Percentiles rank a stretch among this genome's conserved stretches.
phyloP scores from a whole-genome alignment of 139 green algal genomes.

The Chlorella sp. region DNA sequence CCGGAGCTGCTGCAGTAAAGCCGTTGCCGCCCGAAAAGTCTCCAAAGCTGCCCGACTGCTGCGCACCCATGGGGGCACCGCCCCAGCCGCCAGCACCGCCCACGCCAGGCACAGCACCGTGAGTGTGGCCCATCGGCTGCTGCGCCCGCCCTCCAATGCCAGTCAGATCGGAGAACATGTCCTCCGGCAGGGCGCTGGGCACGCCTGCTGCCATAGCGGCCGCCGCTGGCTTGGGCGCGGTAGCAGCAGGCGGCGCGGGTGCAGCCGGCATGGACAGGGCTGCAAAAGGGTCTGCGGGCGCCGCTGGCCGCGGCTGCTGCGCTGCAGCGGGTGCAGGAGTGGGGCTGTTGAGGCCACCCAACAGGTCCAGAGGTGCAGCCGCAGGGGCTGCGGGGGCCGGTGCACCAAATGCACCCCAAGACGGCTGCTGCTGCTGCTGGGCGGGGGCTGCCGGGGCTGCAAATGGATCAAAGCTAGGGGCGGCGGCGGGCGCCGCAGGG shows the following conservation, averaged over 20 bases:
- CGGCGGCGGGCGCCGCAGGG: not conserved
- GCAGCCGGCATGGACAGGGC: not conserved
- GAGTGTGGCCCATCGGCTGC: constrained; percentile 8
- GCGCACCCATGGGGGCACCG: not conserved
- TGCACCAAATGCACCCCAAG: constrained; percentile 25
- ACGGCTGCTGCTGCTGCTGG: constrained; percentile 1
- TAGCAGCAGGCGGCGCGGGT: not conserved
- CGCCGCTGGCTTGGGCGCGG: constrained; percentile 18
- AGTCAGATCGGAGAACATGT: constrained; percentile 55
- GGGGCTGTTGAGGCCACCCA: constrained; percentile 13
- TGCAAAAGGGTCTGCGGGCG: not conserved
- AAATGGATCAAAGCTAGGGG: constrained; percentile 2
- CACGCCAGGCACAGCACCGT: not conserved
- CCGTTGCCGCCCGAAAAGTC: not conserved
- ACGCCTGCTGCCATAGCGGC: constrained; percentile 8
- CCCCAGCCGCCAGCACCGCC: not conserved
- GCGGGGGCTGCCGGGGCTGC: not conserved
- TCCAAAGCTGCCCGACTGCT: not conserved
- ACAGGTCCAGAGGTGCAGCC: constrained; percentile 9
- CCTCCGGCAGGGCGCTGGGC: constrained; percentile 44
- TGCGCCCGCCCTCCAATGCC: not conserved
- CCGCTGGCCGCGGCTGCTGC: not conserved
- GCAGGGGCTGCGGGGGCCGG: not conserved
- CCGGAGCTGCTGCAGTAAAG: not conserved
- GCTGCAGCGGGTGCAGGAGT: not conserved